These are phyloP conservation scores for Dalbergia cultrata DNA, from an alignment of 306 rosid genomes.

Conservation along the genomic window DNA sequence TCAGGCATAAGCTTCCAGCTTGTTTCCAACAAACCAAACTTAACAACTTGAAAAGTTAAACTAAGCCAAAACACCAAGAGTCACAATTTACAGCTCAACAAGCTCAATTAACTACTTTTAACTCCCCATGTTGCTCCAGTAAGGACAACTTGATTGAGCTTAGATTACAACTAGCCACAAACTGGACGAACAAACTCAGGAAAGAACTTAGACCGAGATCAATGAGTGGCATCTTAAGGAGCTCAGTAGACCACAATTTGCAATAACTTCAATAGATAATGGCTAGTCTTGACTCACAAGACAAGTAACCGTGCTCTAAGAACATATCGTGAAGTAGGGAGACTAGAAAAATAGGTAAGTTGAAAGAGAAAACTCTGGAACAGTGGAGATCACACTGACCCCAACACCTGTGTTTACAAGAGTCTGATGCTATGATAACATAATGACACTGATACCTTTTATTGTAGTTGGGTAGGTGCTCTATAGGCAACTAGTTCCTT, in stretches of 20 bases:
- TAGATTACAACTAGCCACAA: conserved; percentile 27
- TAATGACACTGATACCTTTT: conserved; percentile 14
- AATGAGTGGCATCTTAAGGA: conserved; percentile 9
- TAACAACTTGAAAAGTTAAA: conserved; percentile 31
- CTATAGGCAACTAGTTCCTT: conserved; percentile 6
- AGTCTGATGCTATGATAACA: conserved; percentile 32
- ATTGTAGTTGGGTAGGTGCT: conserved; percentile 13
- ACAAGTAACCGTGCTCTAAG: not conserved
- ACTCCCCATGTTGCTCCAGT: not conserved
- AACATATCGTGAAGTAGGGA: conserved; percentile 17
- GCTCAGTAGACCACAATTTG: conserved; percentile 7
- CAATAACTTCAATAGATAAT: conserved; percentile 15
- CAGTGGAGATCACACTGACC: not conserved
- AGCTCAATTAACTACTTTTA: conserved; percentile 12
- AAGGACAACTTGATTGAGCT: conserved; percentile 33
- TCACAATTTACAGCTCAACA: not conserved
- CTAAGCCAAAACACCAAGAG: conserved; percentile 1
- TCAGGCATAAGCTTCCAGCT: conserved; percentile 16
- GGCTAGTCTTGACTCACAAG: conserved; percentile 3
- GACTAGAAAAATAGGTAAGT: conserved; percentile 9
- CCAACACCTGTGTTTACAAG: conserved; percentile 14
- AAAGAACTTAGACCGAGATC: conserved; percentile 10
- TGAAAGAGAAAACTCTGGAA: conserved; percentile 13
- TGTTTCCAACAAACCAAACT: conserved; percentile 23
- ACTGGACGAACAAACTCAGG: not conserved